Conservation (phyloP, 208 protist genomes). For the Tritrichomonas musculus region DNA sequence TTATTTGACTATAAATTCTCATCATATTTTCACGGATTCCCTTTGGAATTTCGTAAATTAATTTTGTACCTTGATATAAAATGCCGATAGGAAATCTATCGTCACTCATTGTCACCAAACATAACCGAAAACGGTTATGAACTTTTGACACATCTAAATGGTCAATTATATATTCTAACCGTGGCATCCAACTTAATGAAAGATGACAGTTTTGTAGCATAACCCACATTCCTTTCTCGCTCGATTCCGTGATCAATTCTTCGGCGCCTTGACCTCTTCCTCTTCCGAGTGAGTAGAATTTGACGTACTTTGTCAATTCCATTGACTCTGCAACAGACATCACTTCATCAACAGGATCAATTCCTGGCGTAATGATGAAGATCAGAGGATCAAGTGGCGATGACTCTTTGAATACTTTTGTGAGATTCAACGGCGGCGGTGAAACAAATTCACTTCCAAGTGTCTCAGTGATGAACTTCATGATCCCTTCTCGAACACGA, state of each 20-base stretch:
- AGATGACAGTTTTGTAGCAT: conserved; percentile 97
- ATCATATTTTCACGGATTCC: conserved; percentile 89
- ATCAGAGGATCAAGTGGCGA: conserved; percentile 85
- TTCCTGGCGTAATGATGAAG: conserved; percentile 96
- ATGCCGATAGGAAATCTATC: conserved; percentile 79
- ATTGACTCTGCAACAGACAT: conserved; percentile 67
- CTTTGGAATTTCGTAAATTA: conserved; percentile 92
- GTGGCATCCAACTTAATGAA: conserved; percentile 82
- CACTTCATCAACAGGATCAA: conserved; percentile 69
- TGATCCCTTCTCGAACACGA: conserved; percentile 79
- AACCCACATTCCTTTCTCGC: conserved; percentile 69
- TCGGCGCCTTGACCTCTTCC: conserved; percentile 92
- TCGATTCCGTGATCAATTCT: conserved; percentile 66
- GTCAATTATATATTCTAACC: conserved; percentile 77
- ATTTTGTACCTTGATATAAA: conserved; percentile 88
- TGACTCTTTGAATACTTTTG: conserved; percentile 80
- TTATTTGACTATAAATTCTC: conserved; percentile 43
- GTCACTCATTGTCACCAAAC: conserved; percentile 83
- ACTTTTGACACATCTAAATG: conserved; percentile 46
- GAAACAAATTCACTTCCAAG: not conserved
- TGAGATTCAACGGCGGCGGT: conserved; percentile 66
- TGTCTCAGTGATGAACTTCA: conserved; percentile 10
- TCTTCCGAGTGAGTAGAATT: conserved; percentile 92
- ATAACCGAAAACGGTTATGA: conserved; percentile 82
- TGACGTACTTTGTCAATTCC: conserved; percentile 77